A percentile compares a stretch with the other conserved stretches of the same genome.
Evolutionary conservation across 352 stramenopile genomes (phyloP).

Genomic region (Phytopythium sindhum): DNA sequence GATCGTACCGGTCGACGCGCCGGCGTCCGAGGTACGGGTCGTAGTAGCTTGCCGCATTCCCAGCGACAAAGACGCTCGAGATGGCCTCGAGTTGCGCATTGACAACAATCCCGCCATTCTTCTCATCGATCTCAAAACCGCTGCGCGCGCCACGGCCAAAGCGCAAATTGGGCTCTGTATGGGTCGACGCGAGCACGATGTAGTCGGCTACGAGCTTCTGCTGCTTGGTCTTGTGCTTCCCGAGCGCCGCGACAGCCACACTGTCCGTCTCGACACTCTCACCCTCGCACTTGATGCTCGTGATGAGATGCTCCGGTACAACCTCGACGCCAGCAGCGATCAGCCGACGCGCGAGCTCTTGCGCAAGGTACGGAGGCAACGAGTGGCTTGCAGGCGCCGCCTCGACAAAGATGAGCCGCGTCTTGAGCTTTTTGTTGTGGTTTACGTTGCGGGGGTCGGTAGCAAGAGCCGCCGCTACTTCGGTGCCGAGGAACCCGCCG

Average conservation of each 20-base stretch:
- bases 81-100: slow-evolving; percentile 89
- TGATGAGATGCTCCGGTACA: slow-evolving; percentile 71
- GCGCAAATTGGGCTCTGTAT: slow-evolving; percentile 83
- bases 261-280: slow-evolving; percentile 36
- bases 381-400: slow-evolving; percentile 48
- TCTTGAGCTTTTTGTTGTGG: slow-evolving; percentile 20
- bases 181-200: slow-evolving; percentile 89
- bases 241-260: slow-evolving; percentile 58
- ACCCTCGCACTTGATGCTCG: slow-evolving; percentile 55
- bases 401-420: slow-evolving; percentile 56
- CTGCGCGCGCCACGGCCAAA: slow-evolving; percentile 47
- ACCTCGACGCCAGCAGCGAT: slow-evolving; percentile 58
- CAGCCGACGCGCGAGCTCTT: slow-evolving; percentile 62
- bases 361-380: slow-evolving; percentile 83
- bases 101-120: slow-evolving; percentile 88
- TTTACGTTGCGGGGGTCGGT: slow-evolving; percentile 54
- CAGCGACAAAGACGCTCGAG: slow-evolving; percentile 87
- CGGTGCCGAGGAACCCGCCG: slow-evolving; percentile 88
- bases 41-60: slow-evolving; percentile 88
- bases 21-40: slow-evolving; percentile 83
- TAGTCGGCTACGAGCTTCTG: slow-evolving; percentile 83
- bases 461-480: slow-evolving; percentile 74
- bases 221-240: slow-evolving; percentile 48
- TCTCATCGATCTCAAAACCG: slow-evolving; percentile 83
- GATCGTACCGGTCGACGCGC: slow-evolving; percentile 90